Evolutionary conservation across 2,329 filamentous ascomycete species (phyloP).

Genomic region (Fusarium camptoceras): DNA sequence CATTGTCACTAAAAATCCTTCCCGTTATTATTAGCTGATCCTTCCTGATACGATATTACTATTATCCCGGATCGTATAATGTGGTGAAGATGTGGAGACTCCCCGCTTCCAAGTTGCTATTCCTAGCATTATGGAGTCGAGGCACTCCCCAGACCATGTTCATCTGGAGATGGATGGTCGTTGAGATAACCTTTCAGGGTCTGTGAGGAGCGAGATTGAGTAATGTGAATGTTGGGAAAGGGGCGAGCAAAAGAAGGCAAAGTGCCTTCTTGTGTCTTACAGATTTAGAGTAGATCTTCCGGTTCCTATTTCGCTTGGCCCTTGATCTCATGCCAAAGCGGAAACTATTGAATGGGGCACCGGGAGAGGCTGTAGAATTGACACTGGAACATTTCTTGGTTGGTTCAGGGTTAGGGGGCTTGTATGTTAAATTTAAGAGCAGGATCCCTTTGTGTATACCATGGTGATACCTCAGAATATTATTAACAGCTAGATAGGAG

Average conservation of each 20-base stretch:
- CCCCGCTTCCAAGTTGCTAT: conserved; percentile 30
- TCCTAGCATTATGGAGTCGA: conserved; percentile 6
- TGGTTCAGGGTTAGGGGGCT: not conserved
- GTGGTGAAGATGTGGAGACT: conserved; percentile 16
- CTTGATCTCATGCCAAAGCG: not conserved
- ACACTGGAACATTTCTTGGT: conserved; percentile 1
- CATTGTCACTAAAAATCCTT: not conserved
- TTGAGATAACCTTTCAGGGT: conserved; percentile 26
- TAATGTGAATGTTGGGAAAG: conserved; percentile 15
- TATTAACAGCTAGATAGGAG: not conserved
- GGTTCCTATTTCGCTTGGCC: conserved; percentile 2
- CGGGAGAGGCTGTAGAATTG: not conserved
- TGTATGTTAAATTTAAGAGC: not conserved
- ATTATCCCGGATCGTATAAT: not conserved
- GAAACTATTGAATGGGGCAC: not conserved
- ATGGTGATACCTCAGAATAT: not conserved
- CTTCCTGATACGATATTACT: not conserved
- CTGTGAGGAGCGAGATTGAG: conserved; percentile 31
- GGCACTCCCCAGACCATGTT: conserved; percentile 1
- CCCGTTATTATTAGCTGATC: not conserved
- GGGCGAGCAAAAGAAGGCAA: conserved; percentile 1
- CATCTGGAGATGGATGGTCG: conserved; percentile 7
- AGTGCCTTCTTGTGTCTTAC: not conserved
- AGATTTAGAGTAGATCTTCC: conserved; percentile 4
- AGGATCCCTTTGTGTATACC: not conserved